Evolutionary conservation across 2,329 filamentous ascomycete species (phyloP).

Genomic region (Stemphylium lycopersici): DNA sequence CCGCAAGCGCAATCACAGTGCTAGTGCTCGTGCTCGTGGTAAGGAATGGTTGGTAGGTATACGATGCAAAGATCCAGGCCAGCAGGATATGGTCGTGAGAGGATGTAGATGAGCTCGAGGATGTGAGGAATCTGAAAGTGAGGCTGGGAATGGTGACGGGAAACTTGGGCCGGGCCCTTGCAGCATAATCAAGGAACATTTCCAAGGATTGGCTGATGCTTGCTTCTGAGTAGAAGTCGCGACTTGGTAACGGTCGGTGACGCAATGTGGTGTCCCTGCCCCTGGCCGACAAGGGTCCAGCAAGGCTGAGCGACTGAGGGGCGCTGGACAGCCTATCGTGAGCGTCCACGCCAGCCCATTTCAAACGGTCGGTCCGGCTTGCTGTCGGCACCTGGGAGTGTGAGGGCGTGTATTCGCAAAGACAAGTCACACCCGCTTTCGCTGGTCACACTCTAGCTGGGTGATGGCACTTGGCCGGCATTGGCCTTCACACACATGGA

Average conservation of each 20-base stretch:
- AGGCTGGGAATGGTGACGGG: constrained; percentile 7
- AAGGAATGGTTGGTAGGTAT: constrained; percentile 20
- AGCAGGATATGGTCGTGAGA: constrained; percentile 20
- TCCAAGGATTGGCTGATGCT: constrained; percentile 21
- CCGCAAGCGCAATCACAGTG: constrained; percentile 17
- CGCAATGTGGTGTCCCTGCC: constrained; percentile 30
- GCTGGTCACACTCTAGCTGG: too few relatives aligned
- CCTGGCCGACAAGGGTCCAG: constrained; percentile 21
- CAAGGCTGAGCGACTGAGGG: constrained; percentile 16
- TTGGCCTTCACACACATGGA: too few relatives aligned
- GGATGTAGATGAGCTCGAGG: constrained; percentile 4
- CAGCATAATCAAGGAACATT: constrained; percentile 31
- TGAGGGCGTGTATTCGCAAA: background rate
- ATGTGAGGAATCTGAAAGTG: background rate
- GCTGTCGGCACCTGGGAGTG: background rate
- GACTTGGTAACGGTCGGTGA: constrained; percentile 28
- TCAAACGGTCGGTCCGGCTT: constrained; percentile 17
- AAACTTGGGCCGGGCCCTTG: constrained; percentile 14
- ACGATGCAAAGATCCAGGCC: constrained; percentile 18
- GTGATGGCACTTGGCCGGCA: too few relatives aligned
- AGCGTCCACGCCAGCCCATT: constrained; percentile 3
- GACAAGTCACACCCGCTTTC: too few relatives aligned
- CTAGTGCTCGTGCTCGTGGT: background rate
- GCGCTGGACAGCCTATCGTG: constrained; percentile 19
- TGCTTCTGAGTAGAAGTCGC: constrained; percentile 31